Evolutionary conservation across 2,329 filamentous ascomycete species (phyloP), one percentile per base, ranked within the genome.

Genomic region (Pseudofabraea citricarpa): DNA sequence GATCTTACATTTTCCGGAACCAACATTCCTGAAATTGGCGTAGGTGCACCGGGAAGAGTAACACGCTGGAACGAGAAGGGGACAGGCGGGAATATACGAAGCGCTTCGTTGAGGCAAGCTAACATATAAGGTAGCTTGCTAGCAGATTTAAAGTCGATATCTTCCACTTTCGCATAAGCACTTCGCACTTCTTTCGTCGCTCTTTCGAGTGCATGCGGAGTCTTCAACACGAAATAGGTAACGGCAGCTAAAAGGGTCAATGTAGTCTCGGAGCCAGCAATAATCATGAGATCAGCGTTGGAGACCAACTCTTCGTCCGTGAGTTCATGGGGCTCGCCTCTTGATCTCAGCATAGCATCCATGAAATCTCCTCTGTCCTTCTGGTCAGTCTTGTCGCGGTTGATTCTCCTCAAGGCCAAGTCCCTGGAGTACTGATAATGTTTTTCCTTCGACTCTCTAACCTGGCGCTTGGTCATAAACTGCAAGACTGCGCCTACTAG

Each of bases 191-290:
- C 32, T 19, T 35, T 19, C 13, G 32, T 35, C 8, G 18, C 32
- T 19, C 32, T n/a, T 19, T 35, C 18, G 8, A 35, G 32, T 7
- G 32, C 32, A 19, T 35, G 32, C 18, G 32, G 32, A 19, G 32
- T 35, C 32, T 16, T 35, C 2, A 70, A 53, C 7, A 75, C 56
- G 5, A 69, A 55, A 47, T 63, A 75, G 10, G 60, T 59, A n/a
- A 48, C 61, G 53, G 48, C 69, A 55, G 47, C 62, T n/a, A 75
- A 58, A 3, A 70, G 56, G 0, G 71, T 73, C 0, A 72, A 69
- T 1, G 72, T 74, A 5, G 73, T 77, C 51, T 76, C 73, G 3
- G 68, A 70, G 4, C 73, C 72, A 6, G 71, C 72, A 13, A 70
- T 56, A n/a, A 35, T 35, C 13, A 35, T n/a, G 16, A 35, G 32